phyloP scores from a whole-genome alignment of 768 basidiomycete species.

The Chalciporus sphaerocephalus region DNA sequence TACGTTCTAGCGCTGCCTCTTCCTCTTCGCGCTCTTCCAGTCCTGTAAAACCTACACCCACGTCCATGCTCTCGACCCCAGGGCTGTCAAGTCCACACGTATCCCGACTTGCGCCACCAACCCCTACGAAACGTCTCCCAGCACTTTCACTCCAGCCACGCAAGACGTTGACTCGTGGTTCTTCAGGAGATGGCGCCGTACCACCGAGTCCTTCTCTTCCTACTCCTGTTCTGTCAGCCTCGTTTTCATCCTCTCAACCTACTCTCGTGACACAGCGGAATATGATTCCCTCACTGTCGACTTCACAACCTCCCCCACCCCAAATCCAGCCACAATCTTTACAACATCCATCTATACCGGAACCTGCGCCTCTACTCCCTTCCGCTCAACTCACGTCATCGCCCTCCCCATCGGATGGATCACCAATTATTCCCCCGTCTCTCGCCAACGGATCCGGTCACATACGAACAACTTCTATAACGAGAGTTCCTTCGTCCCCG shows the following conservation, averaged over 20 bases:
- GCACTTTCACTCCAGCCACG: constrained; percentile 46
- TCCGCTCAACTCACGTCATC: constrained; percentile 17
- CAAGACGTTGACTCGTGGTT: constrained; percentile 45
- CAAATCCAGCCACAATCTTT: constrained; percentile 23
- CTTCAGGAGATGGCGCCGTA: constrained; percentile 36
- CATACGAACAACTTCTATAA: constrained; percentile 14
- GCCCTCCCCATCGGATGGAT: constrained; percentile 12
- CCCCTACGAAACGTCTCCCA: constrained; percentile 57
- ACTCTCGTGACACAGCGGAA: constrained; percentile 26
- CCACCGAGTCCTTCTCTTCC: constrained; percentile 28
- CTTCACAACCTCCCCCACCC: constrained; percentile 32
- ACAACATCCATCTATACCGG: constrained; percentile 16
- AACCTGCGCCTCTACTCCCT: constrained; percentile 6
- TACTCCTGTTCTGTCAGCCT: constrained; percentile 23
- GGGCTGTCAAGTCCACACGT: constrained; percentile 23
- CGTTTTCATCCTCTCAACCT: constrained; percentile 11
- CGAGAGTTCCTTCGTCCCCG: constrained; percentile 28
- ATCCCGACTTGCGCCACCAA: constrained; percentile 31
- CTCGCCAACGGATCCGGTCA: constrained; percentile 9
- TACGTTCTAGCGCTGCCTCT: constrained; percentile 38
- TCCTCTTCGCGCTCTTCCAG: constrained; percentile 62
- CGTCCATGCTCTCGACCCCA: constrained; percentile 29
- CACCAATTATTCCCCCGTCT: constrained; percentile 3
- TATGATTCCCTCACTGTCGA: constrained; percentile 37
- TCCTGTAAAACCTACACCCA: constrained; percentile 45